Percentiles rank a stretch among this genome's conserved stretches.
Evolutionary conservation across 768 basidiomycete genomes (phyloP).

Genomic region (Pisolithus marmoratus): DNA sequence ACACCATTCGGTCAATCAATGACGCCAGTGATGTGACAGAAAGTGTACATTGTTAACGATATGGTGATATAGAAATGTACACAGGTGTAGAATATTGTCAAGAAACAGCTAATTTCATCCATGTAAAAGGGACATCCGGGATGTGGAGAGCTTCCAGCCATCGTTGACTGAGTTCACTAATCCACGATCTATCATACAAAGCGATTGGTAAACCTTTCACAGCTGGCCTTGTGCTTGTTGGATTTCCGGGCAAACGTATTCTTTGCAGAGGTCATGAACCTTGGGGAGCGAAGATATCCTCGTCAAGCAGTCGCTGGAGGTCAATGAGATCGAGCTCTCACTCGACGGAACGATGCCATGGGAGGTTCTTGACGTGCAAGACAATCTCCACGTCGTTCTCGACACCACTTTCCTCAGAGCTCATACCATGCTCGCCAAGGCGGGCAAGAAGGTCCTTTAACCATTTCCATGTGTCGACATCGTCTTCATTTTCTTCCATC

Average conservation of each 20-base stretch:
- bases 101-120: not conserved
- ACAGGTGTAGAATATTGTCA: no score
- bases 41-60: no score
- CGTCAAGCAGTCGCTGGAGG: constrained; percentile 1
- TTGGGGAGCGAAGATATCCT: constrained; percentile 1
- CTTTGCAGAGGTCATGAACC: not conserved
- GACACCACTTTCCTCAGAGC: constrained; percentile 8
- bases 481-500: not conserved
- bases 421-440: constrained; percentile 10
- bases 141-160: not conserved
- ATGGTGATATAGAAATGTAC: no score
- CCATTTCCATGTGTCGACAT: constrained; percentile 4
- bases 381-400: constrained; percentile 3
- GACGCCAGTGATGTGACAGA: no score
- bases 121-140: not conserved
- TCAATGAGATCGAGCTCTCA: not conserved
- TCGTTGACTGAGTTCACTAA: not conserved
- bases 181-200: constrained; percentile 4
- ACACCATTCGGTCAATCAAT: no score
- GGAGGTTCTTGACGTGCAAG: constrained; percentile 5
- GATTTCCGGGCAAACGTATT: not conserved
- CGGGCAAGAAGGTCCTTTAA: not conserved
- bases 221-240: not conserved
- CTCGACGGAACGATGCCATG: not conserved
- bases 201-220: not conserved